Conservation (phyloP, 75 land plant genomes). For the Pinus taeda region DNA sequence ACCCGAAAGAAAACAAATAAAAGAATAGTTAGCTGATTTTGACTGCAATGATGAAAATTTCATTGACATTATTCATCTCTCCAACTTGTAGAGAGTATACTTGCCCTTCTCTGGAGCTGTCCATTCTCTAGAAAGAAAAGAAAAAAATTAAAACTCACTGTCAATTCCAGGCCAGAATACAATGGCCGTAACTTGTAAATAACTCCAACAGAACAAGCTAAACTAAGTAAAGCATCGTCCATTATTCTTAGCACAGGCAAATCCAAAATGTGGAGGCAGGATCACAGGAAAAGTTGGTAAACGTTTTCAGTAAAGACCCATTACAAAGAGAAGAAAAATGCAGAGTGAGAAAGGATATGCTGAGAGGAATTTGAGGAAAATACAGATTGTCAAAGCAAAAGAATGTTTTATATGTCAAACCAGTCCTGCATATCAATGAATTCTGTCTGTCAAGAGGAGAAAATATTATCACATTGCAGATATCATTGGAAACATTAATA, state of each 20-base stretch:
- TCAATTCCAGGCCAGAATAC: background rate
- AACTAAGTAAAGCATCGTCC: background rate
- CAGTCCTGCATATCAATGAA: background rate
- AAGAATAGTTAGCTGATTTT: background rate
- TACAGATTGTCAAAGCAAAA: background rate
- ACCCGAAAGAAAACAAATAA: background rate
- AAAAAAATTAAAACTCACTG: background rate
- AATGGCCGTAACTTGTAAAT: background rate
- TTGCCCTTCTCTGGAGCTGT: background rate
- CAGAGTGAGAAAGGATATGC: no score
- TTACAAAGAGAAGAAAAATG: no score
- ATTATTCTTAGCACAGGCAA: no score
- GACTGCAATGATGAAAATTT: background rate
- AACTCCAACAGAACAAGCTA: background rate
- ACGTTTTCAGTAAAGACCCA: no score
- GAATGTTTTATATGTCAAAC: background rate
- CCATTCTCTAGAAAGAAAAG: slow-evolving; percentile 6
- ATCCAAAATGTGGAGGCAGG: no score
- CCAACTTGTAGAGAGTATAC: background rate
- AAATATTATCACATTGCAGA: background rate
- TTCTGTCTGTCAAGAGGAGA: background rate
- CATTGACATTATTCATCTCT: background rate
- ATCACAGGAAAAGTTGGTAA: no score
- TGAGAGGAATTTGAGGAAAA: no score
- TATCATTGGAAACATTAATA: background rate